Evolutionary conservation across 306 rosid genomes (phyloP).

Genomic region (Trifolium repens): DNA sequence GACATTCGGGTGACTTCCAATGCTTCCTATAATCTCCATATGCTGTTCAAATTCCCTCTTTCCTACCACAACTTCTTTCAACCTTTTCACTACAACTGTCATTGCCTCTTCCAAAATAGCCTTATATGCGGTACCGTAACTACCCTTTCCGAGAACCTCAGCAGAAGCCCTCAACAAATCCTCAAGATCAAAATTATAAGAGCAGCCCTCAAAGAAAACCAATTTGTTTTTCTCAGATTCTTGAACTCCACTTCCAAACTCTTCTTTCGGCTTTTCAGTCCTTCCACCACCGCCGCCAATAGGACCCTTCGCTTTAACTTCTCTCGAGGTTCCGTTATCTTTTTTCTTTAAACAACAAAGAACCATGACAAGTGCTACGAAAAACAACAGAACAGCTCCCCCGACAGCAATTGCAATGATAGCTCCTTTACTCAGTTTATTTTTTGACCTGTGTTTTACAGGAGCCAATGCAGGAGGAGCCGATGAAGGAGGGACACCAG

Average conservation of each 20-base stretch:
- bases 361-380: conserved; percentile 56
- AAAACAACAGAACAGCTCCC: conserved; percentile 57
- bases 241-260: conserved; percentile 90
- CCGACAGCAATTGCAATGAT: conserved; percentile 89
- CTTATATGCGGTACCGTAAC: conserved; percentile 89
- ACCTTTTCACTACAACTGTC: conserved; percentile 87
- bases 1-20: conserved; percentile 71
- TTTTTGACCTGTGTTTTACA: conserved; percentile 52
- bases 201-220: conserved; percentile 84
- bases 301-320: conserved; percentile 62
- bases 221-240: conserved; percentile 84
- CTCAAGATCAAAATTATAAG: conserved; percentile 85
- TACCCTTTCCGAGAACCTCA: conserved; percentile 88
- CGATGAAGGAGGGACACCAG: conserved; percentile 45
- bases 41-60: conserved; percentile 83
- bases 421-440: conserved; percentile 62
- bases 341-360: conserved; percentile 71
- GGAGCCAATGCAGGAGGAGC: conserved; percentile 54
- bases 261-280: conserved; percentile 79
- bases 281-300: conserved; percentile 61
- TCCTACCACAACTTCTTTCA: conserved; percentile 81
- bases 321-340: conserved; percentile 50
- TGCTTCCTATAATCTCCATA: conserved; percentile 76
- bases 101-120: conserved; percentile 82
- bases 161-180: conserved; percentile 89